Evolutionary conservation across 805 yeast genomes (phyloP), one percentile per base, ranked within the genome.

Genomic region (Nakazawaea molendinolei): DNA sequence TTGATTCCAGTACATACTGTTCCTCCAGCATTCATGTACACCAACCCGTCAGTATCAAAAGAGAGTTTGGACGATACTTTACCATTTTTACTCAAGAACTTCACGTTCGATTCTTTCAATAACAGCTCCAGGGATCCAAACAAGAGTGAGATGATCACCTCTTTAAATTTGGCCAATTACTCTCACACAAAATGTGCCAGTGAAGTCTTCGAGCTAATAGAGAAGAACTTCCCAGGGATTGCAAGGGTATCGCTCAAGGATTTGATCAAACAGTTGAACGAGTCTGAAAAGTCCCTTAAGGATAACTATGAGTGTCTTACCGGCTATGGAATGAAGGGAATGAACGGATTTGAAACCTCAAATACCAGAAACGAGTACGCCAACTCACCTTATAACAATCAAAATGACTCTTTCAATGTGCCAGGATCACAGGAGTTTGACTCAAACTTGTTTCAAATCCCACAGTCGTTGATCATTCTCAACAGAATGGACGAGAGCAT

Each of bases 1-100:
- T 73, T 78, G 28, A 71, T 80, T 40, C 79, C 85, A 14, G 61
- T 79, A 0, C 62, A 69, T 29, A 69, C 83, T 0, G 74, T 83
- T 8, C 90, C 94, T 0, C 60, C 65, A 12, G 47, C 52, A 10
- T 76, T 76, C 43, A 55, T 70, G 27, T 42, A 58, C 9, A 58
- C 62, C 14, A 64, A 58, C 37, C 67, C 69, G 0, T 31, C 26
- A 0, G 29, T 67, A 3, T 15, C 49, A 2, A 47, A 40, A 9
- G 40, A 37, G 1, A 46, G 49, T 2, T 36, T 59, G 8, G 41
- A 31, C 0, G 37, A 43, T 0, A 19, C 56, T 1, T 30, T 65
- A 5, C 65, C 65, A 3, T 44, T 60, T 1, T 34, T 67, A 1
- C 51, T 55, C 31, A 58, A 54, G 27, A 39, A 48, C 8, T 40